Conservation (phyloP, 106 monocot genomes). For the Platanthera guangdongensis region DNA sequence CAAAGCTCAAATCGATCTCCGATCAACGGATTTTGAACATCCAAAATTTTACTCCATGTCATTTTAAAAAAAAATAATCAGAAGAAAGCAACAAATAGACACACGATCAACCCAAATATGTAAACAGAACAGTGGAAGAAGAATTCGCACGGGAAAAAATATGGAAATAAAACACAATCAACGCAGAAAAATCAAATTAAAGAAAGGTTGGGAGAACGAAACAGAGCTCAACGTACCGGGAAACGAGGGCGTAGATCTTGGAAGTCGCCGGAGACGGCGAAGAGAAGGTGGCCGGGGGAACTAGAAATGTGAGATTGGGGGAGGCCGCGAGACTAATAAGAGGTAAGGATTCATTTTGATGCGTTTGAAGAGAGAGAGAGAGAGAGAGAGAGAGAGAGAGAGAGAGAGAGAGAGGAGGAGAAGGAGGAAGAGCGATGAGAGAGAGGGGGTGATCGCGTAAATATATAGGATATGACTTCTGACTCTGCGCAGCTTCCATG, state of each 20-base stretch:
- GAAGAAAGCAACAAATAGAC: not conserved
- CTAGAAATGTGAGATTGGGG: not conserved
- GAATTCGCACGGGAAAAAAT: too few relatives aligned
- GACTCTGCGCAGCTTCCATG: not conserved
- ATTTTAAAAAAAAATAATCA: too few relatives aligned
- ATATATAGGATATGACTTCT: not conserved
- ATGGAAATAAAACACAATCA: too few relatives aligned
- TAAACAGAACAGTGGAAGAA: too few relatives aligned
- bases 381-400: not conserved
- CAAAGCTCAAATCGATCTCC: not conserved
- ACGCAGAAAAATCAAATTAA: too few relatives aligned
- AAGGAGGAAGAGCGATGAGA: not conserved
- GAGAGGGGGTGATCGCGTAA: not conserved
- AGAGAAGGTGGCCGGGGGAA: not conserved
- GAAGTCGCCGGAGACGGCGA: not conserved
- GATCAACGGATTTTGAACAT: not conserved
- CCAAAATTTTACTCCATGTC: too few relatives aligned
- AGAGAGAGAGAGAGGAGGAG: too few relatives aligned
- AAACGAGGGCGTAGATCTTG: not conserved
- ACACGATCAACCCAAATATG: too few relatives aligned
- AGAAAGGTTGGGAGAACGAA: too few relatives aligned
- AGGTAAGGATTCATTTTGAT: not conserved
- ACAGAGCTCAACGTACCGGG: not conserved
- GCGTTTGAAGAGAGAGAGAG: not conserved
- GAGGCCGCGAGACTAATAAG: not conserved